Percentiles rank a stretch among this genome's conserved stretches.
Evolutionary conservation across 1,284 basidiomycete species (phyloP).

Genomic region (Rhodotorula sp.): DNA sequence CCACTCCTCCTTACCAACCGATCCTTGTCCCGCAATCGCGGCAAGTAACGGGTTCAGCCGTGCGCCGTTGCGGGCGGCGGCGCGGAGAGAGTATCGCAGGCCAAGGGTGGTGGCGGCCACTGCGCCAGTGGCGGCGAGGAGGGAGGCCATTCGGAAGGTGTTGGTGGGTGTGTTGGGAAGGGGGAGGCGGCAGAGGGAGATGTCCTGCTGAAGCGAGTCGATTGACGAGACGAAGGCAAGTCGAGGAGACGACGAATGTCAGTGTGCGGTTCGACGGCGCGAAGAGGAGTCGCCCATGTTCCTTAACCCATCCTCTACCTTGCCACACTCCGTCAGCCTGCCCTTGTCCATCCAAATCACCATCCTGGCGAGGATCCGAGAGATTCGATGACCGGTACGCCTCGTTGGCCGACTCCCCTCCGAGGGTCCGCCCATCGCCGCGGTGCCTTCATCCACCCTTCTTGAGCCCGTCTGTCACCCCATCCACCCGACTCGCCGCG

Average conservation of each 20-base stretch:
- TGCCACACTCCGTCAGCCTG: too few species aligned
- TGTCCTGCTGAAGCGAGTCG: neutral
- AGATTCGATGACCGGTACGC: too few species aligned
- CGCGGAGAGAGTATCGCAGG: slow-evolving; percentile 39
- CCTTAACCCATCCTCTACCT: too few species aligned
- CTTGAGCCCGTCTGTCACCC: too few species aligned
- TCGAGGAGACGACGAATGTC: neutral
- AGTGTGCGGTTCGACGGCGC: too few species aligned
- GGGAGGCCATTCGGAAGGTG: slow-evolving; percentile 11
- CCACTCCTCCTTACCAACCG: slow-evolving; percentile 64
- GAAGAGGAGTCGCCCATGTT: too few species aligned
- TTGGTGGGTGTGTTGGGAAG: neutral
- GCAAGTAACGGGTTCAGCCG: slow-evolving; percentile 39
- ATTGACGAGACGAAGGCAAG: neutral
- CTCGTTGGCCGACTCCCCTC: too few species aligned
- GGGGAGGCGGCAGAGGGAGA: neutral
- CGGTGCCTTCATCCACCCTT: too few species aligned
- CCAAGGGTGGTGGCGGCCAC: slow-evolving; percentile 34
- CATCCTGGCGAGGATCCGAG: too few species aligned
- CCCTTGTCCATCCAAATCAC: too few species aligned
- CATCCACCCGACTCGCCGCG: too few species aligned
- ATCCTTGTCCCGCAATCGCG: slow-evolving; percentile 36
- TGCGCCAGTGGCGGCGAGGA: slow-evolving; percentile 38
- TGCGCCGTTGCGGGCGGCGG: slow-evolving; percentile 41
- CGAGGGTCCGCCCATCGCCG: too few species aligned